These are phyloP conservation scores for Trichosporon ovoides DNA, from an alignment of 1,284 basidiomycete genomes.

Conservation along the genomic window DNA sequence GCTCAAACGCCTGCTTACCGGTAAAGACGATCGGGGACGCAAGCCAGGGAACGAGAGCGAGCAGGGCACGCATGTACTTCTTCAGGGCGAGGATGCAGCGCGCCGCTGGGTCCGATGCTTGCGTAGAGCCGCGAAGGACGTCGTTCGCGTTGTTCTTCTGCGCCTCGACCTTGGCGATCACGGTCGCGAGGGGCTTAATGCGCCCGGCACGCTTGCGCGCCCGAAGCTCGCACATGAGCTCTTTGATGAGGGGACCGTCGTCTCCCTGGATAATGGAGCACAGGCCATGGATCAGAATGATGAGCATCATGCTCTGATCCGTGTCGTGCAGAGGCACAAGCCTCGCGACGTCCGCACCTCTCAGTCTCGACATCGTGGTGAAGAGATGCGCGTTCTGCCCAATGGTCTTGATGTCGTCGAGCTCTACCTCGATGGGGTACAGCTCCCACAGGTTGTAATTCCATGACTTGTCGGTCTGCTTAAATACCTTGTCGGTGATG, in stretches of 20 bases:
- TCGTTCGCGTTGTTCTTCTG: neutral
- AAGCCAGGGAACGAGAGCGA: neutral
- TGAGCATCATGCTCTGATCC: neutral
- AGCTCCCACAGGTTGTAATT: neutral
- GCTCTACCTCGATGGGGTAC: neutral
- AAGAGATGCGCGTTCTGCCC: neutral
- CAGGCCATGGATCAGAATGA: neutral
- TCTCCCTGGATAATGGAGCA: neutral
- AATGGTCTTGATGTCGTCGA: neutral
- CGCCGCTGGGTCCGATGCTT: neutral
- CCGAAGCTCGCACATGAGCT: neutral
- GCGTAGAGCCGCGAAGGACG: neutral
- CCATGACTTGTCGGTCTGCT: neutral
- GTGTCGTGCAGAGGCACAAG: neutral
- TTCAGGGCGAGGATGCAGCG: neutral
- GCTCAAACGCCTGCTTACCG: neutral
- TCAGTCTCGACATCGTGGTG: neutral
- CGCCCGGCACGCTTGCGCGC: neutral
- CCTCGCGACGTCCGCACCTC: neutral
- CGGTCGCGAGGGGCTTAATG: neutral
- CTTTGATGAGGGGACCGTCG: neutral
- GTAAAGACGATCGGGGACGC: neutral
- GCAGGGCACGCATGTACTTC: neutral
- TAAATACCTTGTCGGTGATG: neutral
- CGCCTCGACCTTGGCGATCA: neutral